Evolutionary conservation across 2,329 filamentous ascomycete genomes (phyloP).

Genomic region (Ambrosiella beaveri): DNA sequence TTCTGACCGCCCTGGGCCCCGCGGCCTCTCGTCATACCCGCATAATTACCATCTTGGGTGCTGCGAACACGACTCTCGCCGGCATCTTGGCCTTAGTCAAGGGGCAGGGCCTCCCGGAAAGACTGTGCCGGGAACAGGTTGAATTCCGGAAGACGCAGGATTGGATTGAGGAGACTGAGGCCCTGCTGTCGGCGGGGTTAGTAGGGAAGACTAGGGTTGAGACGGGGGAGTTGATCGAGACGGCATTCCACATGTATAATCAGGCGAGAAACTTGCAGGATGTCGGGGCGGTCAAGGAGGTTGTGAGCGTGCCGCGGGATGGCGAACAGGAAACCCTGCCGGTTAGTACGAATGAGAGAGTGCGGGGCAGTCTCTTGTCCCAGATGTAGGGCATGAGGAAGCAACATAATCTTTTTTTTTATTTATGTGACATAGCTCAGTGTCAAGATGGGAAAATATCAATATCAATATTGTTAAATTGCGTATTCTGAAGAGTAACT

Average conservation of each 20-base stretch:
- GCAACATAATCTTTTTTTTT: too few species aligned
- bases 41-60: slow-evolving; percentile 39
- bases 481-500: too few species aligned
- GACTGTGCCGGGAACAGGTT: slow-evolving; percentile 28
- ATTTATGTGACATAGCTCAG: too few species aligned
- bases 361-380: neutral
- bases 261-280: slow-evolving; percentile 17
- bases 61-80: slow-evolving; percentile 44
- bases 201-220: slow-evolving; percentile 26
- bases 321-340: neutral
- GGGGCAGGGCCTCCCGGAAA: slow-evolving; percentile 31
- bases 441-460: too few species aligned
- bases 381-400: too few species aligned
- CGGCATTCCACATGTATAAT: slow-evolving; percentile 27
- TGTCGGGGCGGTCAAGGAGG: slow-evolving; percentile 4
- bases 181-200: slow-evolving; percentile 25
- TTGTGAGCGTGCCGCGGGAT: neutral
- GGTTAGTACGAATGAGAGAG: neutral
- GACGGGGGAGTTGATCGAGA: slow-evolving; percentile 26
- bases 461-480: too few species aligned
- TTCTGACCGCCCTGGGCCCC: slow-evolving; percentile 29
- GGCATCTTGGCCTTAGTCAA: slow-evolving; percentile 41
- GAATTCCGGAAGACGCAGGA: slow-evolving; percentile 31
- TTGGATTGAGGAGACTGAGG: slow-evolving; percentile 37
- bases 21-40: slow-evolving; percentile 30